Evolutionary conservation across 1,284 basidiomycete species (phyloP).

Genomic region (Heliocybe sulcata): DNA sequence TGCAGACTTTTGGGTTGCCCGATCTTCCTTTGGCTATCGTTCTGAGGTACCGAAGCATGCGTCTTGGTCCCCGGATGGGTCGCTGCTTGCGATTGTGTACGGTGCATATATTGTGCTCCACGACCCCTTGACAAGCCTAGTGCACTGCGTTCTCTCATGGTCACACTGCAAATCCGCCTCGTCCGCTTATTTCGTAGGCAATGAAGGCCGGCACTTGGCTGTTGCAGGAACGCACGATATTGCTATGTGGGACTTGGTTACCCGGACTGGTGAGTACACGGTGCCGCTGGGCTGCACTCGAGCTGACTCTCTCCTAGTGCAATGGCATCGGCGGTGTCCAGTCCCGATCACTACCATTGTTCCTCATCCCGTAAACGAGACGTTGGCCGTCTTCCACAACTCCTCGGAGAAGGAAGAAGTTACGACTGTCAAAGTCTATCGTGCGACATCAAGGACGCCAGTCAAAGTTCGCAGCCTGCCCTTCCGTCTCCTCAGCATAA

Average conservation of each 20-base stretch:
- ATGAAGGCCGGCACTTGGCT: constrained; percentile 54
- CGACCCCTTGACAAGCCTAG: constrained; percentile 62
- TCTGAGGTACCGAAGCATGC: constrained; percentile 57
- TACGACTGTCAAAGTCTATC: constrained; percentile 43
- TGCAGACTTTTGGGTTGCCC: constrained; percentile 72
- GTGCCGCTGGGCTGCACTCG: background rate
- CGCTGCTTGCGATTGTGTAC: constrained; percentile 75
- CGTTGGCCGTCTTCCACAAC: constrained; percentile 49
- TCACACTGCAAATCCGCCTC: constrained; percentile 40
- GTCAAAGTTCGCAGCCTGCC: constrained; percentile 41
- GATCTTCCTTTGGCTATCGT: constrained; percentile 67
- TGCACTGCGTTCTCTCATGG: constrained; percentile 58
- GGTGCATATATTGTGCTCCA: constrained; percentile 72
- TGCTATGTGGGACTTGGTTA: constrained; percentile 78
- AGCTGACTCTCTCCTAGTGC: constrained; percentile 32
- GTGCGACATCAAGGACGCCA: constrained; percentile 35
- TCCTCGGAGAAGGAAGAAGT: constrained; percentile 17
- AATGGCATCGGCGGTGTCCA: constrained; percentile 45
- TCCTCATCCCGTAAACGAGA: constrained; percentile 47
- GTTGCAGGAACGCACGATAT: constrained; percentile 46
- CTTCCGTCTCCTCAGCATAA: constrained; percentile 46
- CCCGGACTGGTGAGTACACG: constrained; percentile 50
- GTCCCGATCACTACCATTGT: constrained; percentile 36
- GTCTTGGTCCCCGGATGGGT: constrained; percentile 83
- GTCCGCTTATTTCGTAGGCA: constrained; percentile 60